Evolutionary conservation across 495 filamentous ascomycete species (phyloP).

Genomic region (Elaphomyces granulatus): DNA sequence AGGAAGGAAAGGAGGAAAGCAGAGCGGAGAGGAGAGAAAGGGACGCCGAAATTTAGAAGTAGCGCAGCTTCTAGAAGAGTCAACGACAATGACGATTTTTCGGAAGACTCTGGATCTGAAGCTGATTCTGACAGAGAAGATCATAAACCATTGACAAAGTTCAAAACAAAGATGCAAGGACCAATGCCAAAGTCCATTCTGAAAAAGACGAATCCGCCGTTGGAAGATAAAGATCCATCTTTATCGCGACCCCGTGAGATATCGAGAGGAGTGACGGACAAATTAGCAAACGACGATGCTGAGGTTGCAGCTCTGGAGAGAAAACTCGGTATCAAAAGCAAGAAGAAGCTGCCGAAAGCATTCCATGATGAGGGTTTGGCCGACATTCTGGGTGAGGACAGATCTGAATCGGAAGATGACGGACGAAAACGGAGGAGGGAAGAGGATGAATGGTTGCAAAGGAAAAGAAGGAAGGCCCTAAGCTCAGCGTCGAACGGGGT

Average conservation of each 20-base stretch:
- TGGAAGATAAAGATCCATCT: slow-evolving; percentile 13
- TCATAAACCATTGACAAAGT: too few species aligned
- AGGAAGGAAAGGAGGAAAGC: slow-evolving; percentile 50
- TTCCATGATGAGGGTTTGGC: slow-evolving; percentile 80
- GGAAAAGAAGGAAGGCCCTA: slow-evolving; percentile 52
- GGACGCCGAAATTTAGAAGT: slow-evolving; percentile 10
- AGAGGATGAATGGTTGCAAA: slow-evolving; percentile 42
- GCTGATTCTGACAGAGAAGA: slow-evolving; percentile 13
- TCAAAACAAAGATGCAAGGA: slow-evolving; percentile 7
- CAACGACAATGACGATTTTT: slow-evolving; percentile 18
- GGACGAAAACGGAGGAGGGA: slow-evolving; percentile 41
- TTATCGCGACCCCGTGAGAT: slow-evolving; percentile 22
- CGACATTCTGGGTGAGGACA: slow-evolving; percentile 59
- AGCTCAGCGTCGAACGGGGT: slow-evolving; percentile 21
- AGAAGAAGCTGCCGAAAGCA: slow-evolving; percentile 56
- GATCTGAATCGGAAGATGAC: slow-evolving; percentile 33
- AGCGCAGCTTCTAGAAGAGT: slow-evolving; percentile 6
- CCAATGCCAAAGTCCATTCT: slow-evolving; percentile 25
- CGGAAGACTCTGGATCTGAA: slow-evolving; percentile 14
- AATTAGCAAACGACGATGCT: slow-evolving; percentile 57
- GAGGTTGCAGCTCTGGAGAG: slow-evolving; percentile 83
- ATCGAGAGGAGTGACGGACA: slow-evolving; percentile 46
- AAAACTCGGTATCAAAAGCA: slow-evolving; percentile 72
- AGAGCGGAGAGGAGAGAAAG: slow-evolving; percentile 43
- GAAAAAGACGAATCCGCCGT: slow-evolving; percentile 26